Conservation (phyloP, 2,329 filamentous ascomycete species). For the Pseudopyrenochaeta lycopersici region DNA sequence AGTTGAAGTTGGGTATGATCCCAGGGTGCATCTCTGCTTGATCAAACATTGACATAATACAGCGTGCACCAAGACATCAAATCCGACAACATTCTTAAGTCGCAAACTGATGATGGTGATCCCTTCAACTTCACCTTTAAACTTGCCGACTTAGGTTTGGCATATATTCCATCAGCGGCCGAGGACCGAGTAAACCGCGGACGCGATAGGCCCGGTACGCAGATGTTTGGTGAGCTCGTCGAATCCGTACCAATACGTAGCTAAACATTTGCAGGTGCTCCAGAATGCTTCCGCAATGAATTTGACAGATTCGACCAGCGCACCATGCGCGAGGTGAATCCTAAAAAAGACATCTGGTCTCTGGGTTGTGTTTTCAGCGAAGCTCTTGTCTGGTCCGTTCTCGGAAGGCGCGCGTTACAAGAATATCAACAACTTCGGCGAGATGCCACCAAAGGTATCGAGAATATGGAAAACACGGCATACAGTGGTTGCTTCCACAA, state of each 20-base stretch:
- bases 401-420: constrained; percentile 15
- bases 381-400: constrained; percentile 28
- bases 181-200: not conserved
- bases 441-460: constrained; percentile 1
- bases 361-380: constrained; percentile 35
- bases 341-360: constrained; percentile 53
- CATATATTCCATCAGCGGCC: constrained; percentile 26
- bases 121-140: constrained; percentile 42
- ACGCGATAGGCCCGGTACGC: constrained; percentile 40
- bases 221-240: constrained; percentile 46
- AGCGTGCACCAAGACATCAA: constrained; percentile 58
- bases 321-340: constrained; percentile 22
- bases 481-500: constrained; percentile 32
- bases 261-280: constrained; percentile 17
- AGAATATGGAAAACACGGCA: not conserved
- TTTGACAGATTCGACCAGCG: not conserved
- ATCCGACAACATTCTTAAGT: constrained; percentile 53
- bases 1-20: not conserved
- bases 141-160: constrained; percentile 50
- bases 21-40: not conserved
- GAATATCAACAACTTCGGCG: constrained; percentile 15
- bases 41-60: not conserved
- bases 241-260: not conserved
- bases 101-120: constrained; percentile 7
- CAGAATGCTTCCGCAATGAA: constrained; percentile 25